Percentiles rank a stretch among this genome's conserved stretches.
Evolutionary conservation across 2,329 filamentous ascomycete genomes (phyloP).

Genomic region (Colletotrichum magnum): DNA sequence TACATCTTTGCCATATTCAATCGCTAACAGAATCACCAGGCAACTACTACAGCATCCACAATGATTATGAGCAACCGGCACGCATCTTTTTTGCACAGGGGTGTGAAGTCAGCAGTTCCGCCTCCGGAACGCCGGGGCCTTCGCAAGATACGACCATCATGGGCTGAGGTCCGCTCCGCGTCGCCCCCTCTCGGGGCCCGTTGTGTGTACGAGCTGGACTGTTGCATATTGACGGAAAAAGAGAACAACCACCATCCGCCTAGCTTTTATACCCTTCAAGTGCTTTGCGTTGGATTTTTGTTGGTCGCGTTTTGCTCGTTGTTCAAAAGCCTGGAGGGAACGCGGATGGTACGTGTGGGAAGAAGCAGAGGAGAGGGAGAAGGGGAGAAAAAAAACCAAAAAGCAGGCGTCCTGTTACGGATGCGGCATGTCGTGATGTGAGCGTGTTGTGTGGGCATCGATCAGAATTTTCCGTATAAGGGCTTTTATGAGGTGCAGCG

Average conservation of each 20-base stretch:
- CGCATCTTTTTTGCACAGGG: constrained; percentile 95
- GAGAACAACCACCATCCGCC: background rate
- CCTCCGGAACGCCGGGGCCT: constrained; percentile 1
- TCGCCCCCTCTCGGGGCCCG: background rate
- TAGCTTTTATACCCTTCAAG: constrained; percentile 25
- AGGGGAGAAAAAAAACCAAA: background rate
- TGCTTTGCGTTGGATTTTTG: background rate
- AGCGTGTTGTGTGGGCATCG: constrained; percentile 11
- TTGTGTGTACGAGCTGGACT: background rate
- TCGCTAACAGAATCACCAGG: constrained; percentile 65
- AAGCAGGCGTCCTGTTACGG: background rate
- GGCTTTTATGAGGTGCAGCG: constrained; percentile 29
- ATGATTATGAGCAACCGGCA: constrained; percentile 79
- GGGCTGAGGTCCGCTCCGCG: constrained; percentile 12
- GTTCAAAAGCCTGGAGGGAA: constrained; percentile 1
- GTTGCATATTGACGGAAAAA: constrained; percentile 3
- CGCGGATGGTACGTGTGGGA: background rate
- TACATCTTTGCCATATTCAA: constrained; percentile 4
- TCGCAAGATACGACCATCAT: constrained; percentile 38
- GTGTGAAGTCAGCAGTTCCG: constrained; percentile 66
- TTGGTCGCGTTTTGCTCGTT: background rate
- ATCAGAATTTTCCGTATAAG: background rate
- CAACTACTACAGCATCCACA: constrained; percentile 93
- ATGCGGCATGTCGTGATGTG: constrained; percentile 16
- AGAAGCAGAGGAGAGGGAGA: too few species aligned